Base-by-base conservation (phyloP, 2,329 filamentous ascomycete species). In the Stachybotrys chartarum region DNA sequence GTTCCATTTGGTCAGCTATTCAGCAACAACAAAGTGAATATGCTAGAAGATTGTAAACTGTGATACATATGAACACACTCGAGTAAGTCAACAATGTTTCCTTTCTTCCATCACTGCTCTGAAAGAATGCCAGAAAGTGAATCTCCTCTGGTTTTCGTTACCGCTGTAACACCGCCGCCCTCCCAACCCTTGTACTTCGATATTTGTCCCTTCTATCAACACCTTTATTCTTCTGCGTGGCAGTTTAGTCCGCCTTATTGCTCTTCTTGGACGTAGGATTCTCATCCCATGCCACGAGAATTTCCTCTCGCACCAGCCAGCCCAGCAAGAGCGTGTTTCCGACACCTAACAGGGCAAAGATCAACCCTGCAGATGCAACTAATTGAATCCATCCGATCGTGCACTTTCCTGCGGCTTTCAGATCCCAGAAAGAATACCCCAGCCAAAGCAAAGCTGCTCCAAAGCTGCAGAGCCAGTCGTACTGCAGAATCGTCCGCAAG, bases 401-500 rank as follows among this genome's bases (percentile, higher is more conserved):
- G 18, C 57, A 62, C 1, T 58, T 3, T 0, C 64, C 63, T 12
- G 53, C 51, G 1, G 49, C 55, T 12, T 66, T 62, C 1, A 68
- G 48, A 11, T 66, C 65, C 7, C 53, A 52, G 6, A 66, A 60
- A 8, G 59, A 55, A 17, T 62, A 64, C 0, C 51, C 59, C 17
- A 68, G 39, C 64, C 66, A 69, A 1, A 64, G 6, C 6, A 64
- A 54, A 3, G 56, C 57, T 0, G 64, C 59, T 0, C 51, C 44
- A 7, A 59, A 61, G 14, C 56, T 56, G 31, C 60, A 60, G 5
- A 68, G 51, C n/a, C 66, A 63, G 17, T 69, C 67, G 31, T 63
- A 68, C 52, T 69, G 67, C 0, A 69, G 56, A 2, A 69, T 51
- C 1, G 56, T 60, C 16, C 59, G 55, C 0, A 68, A 49, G 2